These are phyloP conservation scores for Paulownia fortunei DNA, from an alignment of 257 asterid genomes.

Conservation along the genomic window DNA sequence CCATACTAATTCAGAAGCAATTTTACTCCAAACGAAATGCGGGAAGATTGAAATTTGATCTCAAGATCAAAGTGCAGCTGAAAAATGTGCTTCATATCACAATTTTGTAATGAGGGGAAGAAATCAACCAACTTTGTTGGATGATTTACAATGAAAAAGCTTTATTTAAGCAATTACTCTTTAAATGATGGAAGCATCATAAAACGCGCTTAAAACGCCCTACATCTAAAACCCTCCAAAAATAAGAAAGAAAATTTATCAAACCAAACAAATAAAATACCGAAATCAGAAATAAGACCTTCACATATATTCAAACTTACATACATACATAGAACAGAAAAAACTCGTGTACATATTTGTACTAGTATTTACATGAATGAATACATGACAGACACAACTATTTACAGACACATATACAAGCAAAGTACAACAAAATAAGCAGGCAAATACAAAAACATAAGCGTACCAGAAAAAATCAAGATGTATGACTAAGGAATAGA, in stretches of 20 bases:
- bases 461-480: conserved; percentile 6
- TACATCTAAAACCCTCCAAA: not conserved
- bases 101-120: conserved; percentile 5
- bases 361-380: not conserved
- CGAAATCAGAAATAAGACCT: not conserved
- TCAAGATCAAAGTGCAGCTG: conserved; percentile 7
- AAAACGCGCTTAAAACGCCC: not conserved
- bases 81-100: not conserved
- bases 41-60: not conserved
- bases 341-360: not conserved
- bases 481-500: not conserved
- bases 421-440: no score
- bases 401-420: no score
- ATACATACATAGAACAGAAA: not conserved
- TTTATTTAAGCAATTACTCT: not conserved
- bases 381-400: no score
- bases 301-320: not conserved
- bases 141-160: not conserved
- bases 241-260: not conserved
- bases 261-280: not conserved
- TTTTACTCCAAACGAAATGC: not conserved
- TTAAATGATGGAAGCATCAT: not conserved
- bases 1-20: not conserved
- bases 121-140: not conserved
- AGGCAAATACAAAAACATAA: no score